Conservation (phyloP, 2,329 filamentous ascomycete species). For the Paecilomyces sp. region DNA sequence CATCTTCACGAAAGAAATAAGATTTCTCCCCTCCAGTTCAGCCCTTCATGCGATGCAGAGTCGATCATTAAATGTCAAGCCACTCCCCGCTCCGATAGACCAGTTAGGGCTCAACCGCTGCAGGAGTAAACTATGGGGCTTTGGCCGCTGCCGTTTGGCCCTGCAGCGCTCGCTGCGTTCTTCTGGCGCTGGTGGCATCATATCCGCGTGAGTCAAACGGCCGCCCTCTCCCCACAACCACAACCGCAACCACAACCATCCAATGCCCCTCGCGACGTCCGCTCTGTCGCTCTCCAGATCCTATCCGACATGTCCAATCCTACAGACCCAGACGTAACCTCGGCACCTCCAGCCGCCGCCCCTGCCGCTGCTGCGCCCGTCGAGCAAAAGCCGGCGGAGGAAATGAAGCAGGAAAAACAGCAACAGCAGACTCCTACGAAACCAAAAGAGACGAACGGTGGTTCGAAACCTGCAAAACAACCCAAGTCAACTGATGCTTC, state of each 20-base stretch:
- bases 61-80: slow-evolving; percentile 1
- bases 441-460: slow-evolving; percentile 15
- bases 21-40: background rate
- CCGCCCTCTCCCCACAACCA: background rate
- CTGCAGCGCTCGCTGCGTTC: background rate
- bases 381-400: slow-evolving; percentile 11
- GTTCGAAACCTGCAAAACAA: slow-evolving; percentile 14
- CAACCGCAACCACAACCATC: slow-evolving; percentile 13
- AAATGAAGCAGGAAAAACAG: slow-evolving; percentile 3
- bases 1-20: background rate
- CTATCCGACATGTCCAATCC: slow-evolving; percentile 21
- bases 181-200: slow-evolving; percentile 25
- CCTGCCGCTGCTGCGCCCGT: slow-evolving; percentile 11
- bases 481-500: slow-evolving; percentile 17
- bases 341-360: slow-evolving; percentile 7
- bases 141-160: slow-evolving; percentile 6
- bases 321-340: slow-evolving; percentile 12
- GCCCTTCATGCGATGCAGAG: slow-evolving; percentile 1
- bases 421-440: slow-evolving; percentile 13
- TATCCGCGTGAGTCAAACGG: slow-evolving; percentile 21
- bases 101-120: slow-evolving; percentile 15
- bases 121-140: background rate
- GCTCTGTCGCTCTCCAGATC: slow-evolving; percentile 12
- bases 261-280: slow-evolving; percentile 18
- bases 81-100: background rate